phyloP scores from a whole-genome alignment of 257 asterid genomes.

The Petrea volubilis region DNA sequence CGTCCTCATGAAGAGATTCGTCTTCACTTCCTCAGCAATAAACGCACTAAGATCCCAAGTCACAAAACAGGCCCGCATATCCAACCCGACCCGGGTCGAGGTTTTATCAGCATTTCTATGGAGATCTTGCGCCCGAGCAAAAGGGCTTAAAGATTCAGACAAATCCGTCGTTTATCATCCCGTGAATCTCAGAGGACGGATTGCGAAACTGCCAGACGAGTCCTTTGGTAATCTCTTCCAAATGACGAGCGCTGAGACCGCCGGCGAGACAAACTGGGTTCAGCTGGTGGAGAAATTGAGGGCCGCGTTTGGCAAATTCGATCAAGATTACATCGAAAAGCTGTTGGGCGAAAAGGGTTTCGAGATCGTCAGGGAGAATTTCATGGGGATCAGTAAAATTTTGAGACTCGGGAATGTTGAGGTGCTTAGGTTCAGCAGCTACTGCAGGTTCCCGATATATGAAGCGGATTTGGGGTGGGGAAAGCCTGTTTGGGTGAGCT shows the following conservation, averaged over 20 bases:
- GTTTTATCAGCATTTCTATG: slow-evolving; percentile 51
- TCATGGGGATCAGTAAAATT: slow-evolving; percentile 20
- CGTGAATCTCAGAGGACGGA: slow-evolving; percentile 50
- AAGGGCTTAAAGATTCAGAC: neutral
- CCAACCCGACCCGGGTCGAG: slow-evolving; percentile 44
- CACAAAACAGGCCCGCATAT: neutral
- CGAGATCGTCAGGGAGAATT: slow-evolving; percentile 40
- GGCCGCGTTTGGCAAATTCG: slow-evolving; percentile 35
- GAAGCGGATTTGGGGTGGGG: slow-evolving; percentile 70
- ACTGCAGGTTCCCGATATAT: slow-evolving; percentile 44
- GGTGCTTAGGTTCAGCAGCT: slow-evolving; percentile 41
- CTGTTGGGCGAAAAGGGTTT: slow-evolving; percentile 41
- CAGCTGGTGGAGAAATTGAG: slow-evolving; percentile 42
- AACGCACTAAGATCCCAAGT: slow-evolving; percentile 23
- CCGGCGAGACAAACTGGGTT: slow-evolving; percentile 35
- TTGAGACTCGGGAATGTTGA: slow-evolving; percentile 24
- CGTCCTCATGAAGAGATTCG: slow-evolving; percentile 33
- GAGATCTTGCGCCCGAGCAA: slow-evolving; percentile 42
- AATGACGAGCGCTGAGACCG: slow-evolving; percentile 30
- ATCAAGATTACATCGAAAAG: slow-evolving; percentile 22
- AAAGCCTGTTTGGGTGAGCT: slow-evolving; percentile 48
- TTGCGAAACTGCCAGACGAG: slow-evolving; percentile 33
- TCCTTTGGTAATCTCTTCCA: slow-evolving; percentile 70
- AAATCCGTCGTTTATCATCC: slow-evolving; percentile 46
- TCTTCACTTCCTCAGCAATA: slow-evolving; percentile 38